Conservation (phyloP, 2,329 filamentous ascomycete species). For the Fusarium coffeatum region DNA sequence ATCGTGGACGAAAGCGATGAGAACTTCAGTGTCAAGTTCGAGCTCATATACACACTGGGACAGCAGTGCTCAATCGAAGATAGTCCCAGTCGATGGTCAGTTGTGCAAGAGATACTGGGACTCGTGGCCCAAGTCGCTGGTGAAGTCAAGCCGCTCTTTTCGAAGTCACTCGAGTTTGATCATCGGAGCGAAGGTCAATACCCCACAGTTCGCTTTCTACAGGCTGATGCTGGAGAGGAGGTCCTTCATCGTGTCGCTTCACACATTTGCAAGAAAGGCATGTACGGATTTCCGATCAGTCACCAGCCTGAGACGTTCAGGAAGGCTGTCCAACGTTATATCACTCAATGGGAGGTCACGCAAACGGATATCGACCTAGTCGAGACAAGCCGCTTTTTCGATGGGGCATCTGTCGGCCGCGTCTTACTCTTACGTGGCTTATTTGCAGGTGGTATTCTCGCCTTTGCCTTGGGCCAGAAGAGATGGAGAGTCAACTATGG, state of each 20-base stretch:
- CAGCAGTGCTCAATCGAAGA: conserved; percentile 61
- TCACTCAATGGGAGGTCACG: conserved; percentile 52
- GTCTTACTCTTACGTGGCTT: conserved; percentile 61
- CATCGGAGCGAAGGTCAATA: conserved; percentile 54
- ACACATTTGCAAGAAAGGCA: conserved; percentile 57
- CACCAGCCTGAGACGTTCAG: conserved; percentile 49
- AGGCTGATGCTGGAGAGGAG: conserved; percentile 42
- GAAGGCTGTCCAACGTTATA: conserved; percentile 56
- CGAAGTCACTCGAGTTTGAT: not conserved
- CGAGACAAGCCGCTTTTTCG: conserved; percentile 43
- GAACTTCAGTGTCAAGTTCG: conserved; percentile 64
- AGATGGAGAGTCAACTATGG: conserved; percentile 75
- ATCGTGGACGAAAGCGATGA: conserved; percentile 73
- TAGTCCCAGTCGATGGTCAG: conserved; percentile 64
- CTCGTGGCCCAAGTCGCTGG: conserved; percentile 55
- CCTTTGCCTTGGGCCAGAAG: conserved; percentile 68
- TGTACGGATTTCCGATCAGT: conserved; percentile 56
- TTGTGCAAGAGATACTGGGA: conserved; percentile 55
- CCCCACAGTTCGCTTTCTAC: conserved; percentile 62
- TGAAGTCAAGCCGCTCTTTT: conserved; percentile 4
- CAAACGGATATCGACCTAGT: conserved; percentile 49
- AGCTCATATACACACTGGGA: conserved; percentile 69
- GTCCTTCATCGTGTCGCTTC: conserved; percentile 52
- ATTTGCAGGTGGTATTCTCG: conserved; percentile 63
- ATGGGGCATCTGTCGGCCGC: not conserved